Base-by-base conservation (phyloP, 192 early-diverging fungal species). In the Gamsiella multidivaricata region DNA sequence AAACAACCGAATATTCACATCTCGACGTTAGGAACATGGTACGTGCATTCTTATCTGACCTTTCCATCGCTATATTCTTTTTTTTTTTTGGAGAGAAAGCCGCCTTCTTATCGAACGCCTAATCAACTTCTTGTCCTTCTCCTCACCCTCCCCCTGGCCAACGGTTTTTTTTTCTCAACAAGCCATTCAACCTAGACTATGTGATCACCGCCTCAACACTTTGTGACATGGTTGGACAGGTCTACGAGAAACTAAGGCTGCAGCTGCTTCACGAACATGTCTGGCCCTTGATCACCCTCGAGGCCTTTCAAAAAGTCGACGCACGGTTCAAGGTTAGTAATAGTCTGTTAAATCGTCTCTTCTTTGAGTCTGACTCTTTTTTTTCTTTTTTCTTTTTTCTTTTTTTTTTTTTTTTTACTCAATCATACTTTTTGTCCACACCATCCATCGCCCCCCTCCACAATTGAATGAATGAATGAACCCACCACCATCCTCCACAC, bases 161-260 rank as follows among this genome's bases (percentile, higher is more conserved):
- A 8, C 52, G n/a, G 17, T 5, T 39, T 29, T 25, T 25, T 36
- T 15, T n/a, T 14, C 17, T 14, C 5, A 8, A 25, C 0, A 41
- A 74, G 71, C 72, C 72, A 0, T 76, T 76, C 34, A 56, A 55
- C 10, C n/a, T 67, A 15, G 72, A 76, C 26, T 76, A 62, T 55
- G 29, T 56, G 0, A 50, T 76, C 20, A 76, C 72, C 7, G 39
- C 53, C 34, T 31, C 72, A n/a, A 61, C 72, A 0, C 65, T 76
- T 11, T 67, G 64, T 26, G 72, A 67, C 12, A 61, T 62, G 52
- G 56, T 76, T 18, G 9, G 4, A 29, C 43, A 54, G 23, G 57
- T 54, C 0, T 62, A 76, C 33, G 72, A 76, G 14, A 67, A 62
- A n/a, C 20, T 76, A 0, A 11, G 20, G 1, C 0, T 32, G 0